Conservation (phyloP, 2,329 filamentous ascomycete genomes). For the Stemphylium vesicarium region DNA sequence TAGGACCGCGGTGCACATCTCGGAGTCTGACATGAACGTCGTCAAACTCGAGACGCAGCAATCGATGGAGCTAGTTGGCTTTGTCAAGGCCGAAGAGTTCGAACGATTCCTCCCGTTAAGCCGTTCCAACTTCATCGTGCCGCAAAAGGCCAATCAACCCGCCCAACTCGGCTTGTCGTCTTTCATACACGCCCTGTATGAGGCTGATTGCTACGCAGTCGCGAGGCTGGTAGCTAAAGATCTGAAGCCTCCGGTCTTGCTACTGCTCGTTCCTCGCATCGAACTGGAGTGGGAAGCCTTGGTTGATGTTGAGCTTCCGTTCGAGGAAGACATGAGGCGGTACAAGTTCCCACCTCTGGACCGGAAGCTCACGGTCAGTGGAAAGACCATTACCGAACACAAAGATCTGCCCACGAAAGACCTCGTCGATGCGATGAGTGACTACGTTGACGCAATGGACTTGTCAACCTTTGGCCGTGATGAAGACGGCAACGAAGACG, state of each 20-base stretch:
- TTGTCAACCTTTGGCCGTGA: conserved; percentile 73
- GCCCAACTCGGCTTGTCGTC: conserved; percentile 86
- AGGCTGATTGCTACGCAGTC: conserved; percentile 84
- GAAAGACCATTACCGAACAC: conserved; percentile 79
- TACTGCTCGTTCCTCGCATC: conserved; percentile 81
- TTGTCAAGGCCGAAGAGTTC: conserved; percentile 78
- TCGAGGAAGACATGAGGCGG: conserved; percentile 87
- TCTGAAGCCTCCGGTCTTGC: conserved; percentile 74
- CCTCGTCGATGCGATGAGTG: conserved; percentile 80
- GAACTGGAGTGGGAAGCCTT: conserved; percentile 83
- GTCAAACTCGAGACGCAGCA: conserved; percentile 83
- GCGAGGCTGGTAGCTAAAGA: conserved; percentile 87
- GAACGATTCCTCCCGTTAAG: conserved; percentile 87
- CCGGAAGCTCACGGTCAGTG: conserved; percentile 84
- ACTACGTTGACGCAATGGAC: conserved; percentile 94
- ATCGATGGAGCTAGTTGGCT: conserved; percentile 83
- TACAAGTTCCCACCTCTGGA: conserved; percentile 93
- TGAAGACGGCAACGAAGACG: conserved; percentile 68
- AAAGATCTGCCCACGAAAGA: conserved; percentile 79
- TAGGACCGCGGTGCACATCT: conserved; percentile 87
- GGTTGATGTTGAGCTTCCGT: conserved; percentile 88
- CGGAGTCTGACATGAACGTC: conserved; percentile 82
- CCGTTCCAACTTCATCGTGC: conserved; percentile 76
- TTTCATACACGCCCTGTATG: conserved; percentile 83
- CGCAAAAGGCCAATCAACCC: conserved; percentile 78